These are phyloP conservation scores for Colletotrichum navitas DNA, from an alignment of 2,329 filamentous ascomycete species.

Conservation along the genomic window DNA sequence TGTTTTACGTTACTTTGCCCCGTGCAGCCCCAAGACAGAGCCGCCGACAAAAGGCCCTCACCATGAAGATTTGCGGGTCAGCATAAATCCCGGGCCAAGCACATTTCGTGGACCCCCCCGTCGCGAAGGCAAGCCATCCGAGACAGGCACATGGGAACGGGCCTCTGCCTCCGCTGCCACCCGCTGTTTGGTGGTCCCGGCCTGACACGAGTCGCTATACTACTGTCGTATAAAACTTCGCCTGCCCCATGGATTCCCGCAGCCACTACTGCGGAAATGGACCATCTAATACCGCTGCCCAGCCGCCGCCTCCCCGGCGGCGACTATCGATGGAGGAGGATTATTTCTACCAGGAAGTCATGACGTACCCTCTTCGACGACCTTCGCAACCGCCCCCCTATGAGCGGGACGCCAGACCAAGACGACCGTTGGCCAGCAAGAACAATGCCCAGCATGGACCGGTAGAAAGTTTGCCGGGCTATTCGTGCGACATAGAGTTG, in stretches of 20 bases:
- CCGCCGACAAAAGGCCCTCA: slow-evolving; percentile 43
- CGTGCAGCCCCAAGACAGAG: slow-evolving; percentile 41
- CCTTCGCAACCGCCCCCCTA: slow-evolving; percentile 63
- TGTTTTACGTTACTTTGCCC: slow-evolving; percentile 42
- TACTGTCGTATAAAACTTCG: slow-evolving; percentile 39
- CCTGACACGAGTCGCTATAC: slow-evolving; percentile 38
- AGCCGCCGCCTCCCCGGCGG: slow-evolving; percentile 57
- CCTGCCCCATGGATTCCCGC: slow-evolving; percentile 47
- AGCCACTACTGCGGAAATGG: slow-evolving; percentile 43
- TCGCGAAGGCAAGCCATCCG: slow-evolving; percentile 37
- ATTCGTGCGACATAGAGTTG: slow-evolving; percentile 67
- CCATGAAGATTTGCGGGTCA: slow-evolving; percentile 42
- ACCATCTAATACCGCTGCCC: slow-evolving; percentile 47
- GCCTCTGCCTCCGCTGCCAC: slow-evolving; percentile 40
- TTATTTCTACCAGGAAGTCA: slow-evolving; percentile 64
- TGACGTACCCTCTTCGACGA: slow-evolving; percentile 59
- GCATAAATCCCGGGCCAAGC: slow-evolving; percentile 42
- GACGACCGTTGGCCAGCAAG: slow-evolving; percentile 44
- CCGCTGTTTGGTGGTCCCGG: slow-evolving; percentile 40
- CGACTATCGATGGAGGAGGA: slow-evolving; percentile 69
- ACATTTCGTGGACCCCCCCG: slow-evolving; percentile 39
- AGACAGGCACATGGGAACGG: slow-evolving; percentile 42
- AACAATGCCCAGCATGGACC: slow-evolving; percentile 33
- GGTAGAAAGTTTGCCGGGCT: slow-evolving; percentile 64
- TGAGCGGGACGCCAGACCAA: slow-evolving; percentile 49